A percentile compares a stretch with the other conserved stretches of the same genome.
These are phyloP conservation scores for Liriodendron chinense DNA, from an alignment of 164 flowering plant species.

Conservation along the genomic window DNA sequence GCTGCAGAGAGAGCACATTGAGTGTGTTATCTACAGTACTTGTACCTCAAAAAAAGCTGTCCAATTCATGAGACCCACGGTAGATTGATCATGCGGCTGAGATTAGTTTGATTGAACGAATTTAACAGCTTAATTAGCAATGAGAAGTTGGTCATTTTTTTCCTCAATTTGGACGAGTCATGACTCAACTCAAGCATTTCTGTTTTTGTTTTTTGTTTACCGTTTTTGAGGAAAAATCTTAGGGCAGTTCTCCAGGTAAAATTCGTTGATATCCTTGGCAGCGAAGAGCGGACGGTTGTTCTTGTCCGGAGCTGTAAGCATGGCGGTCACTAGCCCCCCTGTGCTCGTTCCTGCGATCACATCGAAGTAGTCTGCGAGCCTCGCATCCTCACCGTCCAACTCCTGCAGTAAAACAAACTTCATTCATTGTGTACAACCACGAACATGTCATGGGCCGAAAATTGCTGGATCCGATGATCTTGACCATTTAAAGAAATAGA, in stretches of 20 bases:
- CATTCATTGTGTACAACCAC: background rate
- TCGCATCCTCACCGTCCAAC: constrained; percentile 26
- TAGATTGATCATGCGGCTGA: background rate
- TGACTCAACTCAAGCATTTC: background rate
- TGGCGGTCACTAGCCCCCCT: constrained; percentile 27
- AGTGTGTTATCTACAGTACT: background rate
- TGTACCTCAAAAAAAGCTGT: background rate
- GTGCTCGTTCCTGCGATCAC: constrained; percentile 33
- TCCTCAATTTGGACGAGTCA: too few relatives aligned
- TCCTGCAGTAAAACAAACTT: constrained; percentile 6
- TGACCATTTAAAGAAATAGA: too few relatives aligned
- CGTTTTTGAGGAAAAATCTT: constrained; percentile 33
- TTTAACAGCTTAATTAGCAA: too few relatives aligned
- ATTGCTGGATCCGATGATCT: background rate
- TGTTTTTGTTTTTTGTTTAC: constrained; percentile 1
- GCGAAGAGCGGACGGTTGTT: constrained; percentile 38
- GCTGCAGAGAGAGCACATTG: background rate
- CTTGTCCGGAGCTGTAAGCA: constrained; percentile 35
- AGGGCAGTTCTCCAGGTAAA: constrained; percentile 34
- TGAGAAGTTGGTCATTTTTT: too few relatives aligned
- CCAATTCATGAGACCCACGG: background rate
- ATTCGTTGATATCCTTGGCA: constrained; percentile 35
- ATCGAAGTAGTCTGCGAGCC: constrained; percentile 31
- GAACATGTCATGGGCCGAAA: background rate
- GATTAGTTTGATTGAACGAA: background rate